phyloP scores from a whole-genome alignment of 495 filamentous ascomycete genomes.

The Cryomyces minteri region DNA sequence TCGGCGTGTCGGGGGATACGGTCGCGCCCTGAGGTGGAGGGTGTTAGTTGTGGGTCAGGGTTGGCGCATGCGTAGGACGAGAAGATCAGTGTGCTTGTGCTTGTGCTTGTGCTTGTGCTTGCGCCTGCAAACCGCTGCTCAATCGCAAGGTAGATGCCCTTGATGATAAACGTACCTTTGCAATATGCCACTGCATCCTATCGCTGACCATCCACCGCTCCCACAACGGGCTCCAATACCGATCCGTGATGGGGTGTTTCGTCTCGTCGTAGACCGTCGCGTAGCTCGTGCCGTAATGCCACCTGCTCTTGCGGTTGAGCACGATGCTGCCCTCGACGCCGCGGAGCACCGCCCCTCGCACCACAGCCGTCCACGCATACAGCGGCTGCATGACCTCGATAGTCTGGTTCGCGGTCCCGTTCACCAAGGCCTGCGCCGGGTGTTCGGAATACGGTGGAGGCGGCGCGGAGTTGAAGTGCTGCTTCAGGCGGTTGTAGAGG shows the following conservation, averaged over 20 bases:
- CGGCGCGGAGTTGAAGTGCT: constrained; percentile 42
- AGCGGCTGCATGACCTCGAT: constrained; percentile 43
- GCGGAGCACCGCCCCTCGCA: constrained; percentile 44
- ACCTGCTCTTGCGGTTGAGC: constrained; percentile 42
- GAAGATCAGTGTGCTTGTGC: background rate
- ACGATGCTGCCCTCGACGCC: constrained; percentile 58
- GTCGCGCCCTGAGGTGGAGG: constrained; percentile 34
- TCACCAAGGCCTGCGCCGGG: constrained; percentile 33
- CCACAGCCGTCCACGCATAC: constrained; percentile 63
- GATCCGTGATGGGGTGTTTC: constrained; percentile 44
- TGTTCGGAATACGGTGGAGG: constrained; percentile 48
- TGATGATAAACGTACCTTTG: constrained; percentile 30
- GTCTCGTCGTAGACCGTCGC: constrained; percentile 56
- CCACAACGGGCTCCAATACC: constrained; percentile 62
- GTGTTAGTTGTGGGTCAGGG: no score
- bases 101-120: background rate
- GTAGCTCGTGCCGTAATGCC: constrained; percentile 65
- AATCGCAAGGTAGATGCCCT: no score
- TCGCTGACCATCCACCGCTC: constrained; percentile 67
- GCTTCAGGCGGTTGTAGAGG: constrained; percentile 37
- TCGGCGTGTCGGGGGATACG: constrained; percentile 43
- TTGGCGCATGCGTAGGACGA: no score
- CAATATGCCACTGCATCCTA: constrained; percentile 67
- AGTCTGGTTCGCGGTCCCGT: constrained; percentile 16
- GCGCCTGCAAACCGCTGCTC: background rate